Percentiles rank a stretch among this genome's conserved stretches.
phyloP scores from a whole-genome alignment of 345 rosid genomes.

The Brassica juncea region DNA sequence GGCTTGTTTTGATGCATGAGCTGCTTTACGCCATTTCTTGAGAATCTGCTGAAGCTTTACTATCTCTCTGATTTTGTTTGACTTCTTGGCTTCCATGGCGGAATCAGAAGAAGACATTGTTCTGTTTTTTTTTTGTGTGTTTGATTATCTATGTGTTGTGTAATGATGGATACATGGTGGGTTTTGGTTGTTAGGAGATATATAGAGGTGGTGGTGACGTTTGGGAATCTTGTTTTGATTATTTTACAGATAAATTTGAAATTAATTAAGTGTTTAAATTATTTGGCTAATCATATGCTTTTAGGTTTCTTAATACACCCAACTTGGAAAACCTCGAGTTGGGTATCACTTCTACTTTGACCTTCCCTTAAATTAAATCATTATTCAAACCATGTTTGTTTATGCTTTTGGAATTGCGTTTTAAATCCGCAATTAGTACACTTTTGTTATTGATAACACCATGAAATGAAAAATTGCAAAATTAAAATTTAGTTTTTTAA shows the following conservation, averaged over 20 bases:
- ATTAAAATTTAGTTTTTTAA: background rate
- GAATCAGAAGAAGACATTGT: slow-evolving; percentile 14
- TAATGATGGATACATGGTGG: slow-evolving; percentile 33
- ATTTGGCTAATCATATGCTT: slow-evolving; percentile 34
- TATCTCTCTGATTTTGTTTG: slow-evolving; percentile 89
- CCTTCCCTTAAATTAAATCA: slow-evolving; percentile 24
- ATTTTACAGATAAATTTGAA: slow-evolving; percentile 1
- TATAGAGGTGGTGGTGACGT: slow-evolving; percentile 32
- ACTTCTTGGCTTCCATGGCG: slow-evolving; percentile 69
- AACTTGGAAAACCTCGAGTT: slow-evolving; percentile 18
- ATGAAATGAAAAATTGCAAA: background rate
- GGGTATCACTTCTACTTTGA: slow-evolving; percentile 11
- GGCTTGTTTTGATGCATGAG: slow-evolving; percentile 51
- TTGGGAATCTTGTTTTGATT: slow-evolving; percentile 33
- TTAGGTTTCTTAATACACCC: slow-evolving; percentile 32
- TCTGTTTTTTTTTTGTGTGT: background rate
- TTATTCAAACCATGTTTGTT: slow-evolving; percentile 23
- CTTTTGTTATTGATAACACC: background rate
- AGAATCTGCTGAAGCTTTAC: slow-evolving; percentile 91
- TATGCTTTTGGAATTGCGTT: slow-evolving; percentile 30
- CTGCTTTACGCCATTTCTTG: slow-evolving; percentile 88
- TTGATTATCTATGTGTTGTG: slow-evolving; percentile 19
- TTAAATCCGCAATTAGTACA: slow-evolving; percentile 4
- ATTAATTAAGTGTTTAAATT: slow-evolving; percentile 6
- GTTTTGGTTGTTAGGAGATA: slow-evolving; percentile 31